Evolutionary conservation across 2,329 filamentous ascomycete species (phyloP), one percentile per base, ranked within the genome.

Genomic region (Pyricularia pennisetigena): DNA sequence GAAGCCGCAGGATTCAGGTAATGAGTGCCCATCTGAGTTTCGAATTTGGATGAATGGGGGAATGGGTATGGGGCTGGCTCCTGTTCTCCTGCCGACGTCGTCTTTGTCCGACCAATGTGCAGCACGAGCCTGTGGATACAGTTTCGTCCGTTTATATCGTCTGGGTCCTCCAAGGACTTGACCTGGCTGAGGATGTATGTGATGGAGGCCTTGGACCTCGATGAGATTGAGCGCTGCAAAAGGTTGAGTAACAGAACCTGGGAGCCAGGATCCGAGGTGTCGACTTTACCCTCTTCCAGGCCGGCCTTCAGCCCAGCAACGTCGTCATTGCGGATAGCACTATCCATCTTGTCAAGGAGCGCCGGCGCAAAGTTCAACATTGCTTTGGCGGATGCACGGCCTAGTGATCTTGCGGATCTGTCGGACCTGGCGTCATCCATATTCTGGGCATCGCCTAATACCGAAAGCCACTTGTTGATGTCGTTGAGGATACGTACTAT

Each of bases 141-240:
- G 76, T 97, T 99, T 14, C 95, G 90, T 73, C 90, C 89, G 78
- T 98, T 97, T 75, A 99, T 93, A 75, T 98, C 95, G 72, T 97
- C 92, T 2, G 91, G 86, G 75, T 97, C 94, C 66, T 97, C 89
- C 2, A 98, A 83, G 0, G 86, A 88, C 63, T 88, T 85, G 67
- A 95, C 83, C 61, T 88, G 85, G 12, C 82, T 79, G 2, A 99
- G 78, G 1, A 98, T 83, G 69, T 85, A 85, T n/a, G 85, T 80
- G 66, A 97, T 90, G 74, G 88, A 93, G 28, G 82, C 78, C 73
- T 85, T 89, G 0, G 91, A 87, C 66, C 87, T 86, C 69, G 85
- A 85, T 3, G 90, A 89, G 69, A 95, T 92, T 0, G 91, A 85
- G 70, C 92, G 83, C 79, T 97, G 89, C 68, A 97, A 79, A 67